Base-by-base conservation (phyloP, 169 alveolate genomes). In the Cryptosporidium sp. region DNA sequence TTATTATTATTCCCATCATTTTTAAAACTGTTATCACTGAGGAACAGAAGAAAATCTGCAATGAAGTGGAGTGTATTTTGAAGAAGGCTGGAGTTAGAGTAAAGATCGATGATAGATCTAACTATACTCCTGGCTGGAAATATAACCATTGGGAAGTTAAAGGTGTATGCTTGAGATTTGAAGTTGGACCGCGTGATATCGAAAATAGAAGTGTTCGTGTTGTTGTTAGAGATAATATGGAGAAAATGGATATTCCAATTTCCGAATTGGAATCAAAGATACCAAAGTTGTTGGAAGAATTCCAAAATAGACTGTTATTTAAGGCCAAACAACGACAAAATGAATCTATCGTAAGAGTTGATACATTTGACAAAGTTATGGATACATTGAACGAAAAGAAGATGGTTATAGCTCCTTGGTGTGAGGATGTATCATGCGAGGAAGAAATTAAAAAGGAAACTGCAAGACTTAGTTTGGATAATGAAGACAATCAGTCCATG, bases 71-170 rank as follows among this genome's bases (percentile, higher is more conserved):
- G 48, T 29, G 60, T 37, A 12, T 53, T 44, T 48, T 91, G 29
- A 68, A 69, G 44, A 84, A 84, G 26, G 91, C 84, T 8, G 94
- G 94, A 37, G 70, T 92, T 60, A 87, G 94, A n/a, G 93, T 62
- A 21, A 62, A 75, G 70, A 69, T 92, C 2, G 94, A 92, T 93
- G 99, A 96, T 85, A 95, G 99, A 92, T 96, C 93, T n/a, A 95
- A 96, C 87, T 97, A 98, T 92, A 96, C 98, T 9, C 99, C 99
- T 45, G 99, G 99, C 26, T 99, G 98, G 98, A 99, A 99, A 94
- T 99, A 92, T 94, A 98, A 98, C 94, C 98, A 98, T 93, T 98
- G 99, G 99, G 99, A 99, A 94, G 95, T 97, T 75, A 97, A 98
- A 92, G 99, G 99, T 45, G 99, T 99, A 69, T 99, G 99, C 42